Percentiles rank a stretch among this genome's conserved stretches.
Evolutionary conservation across 805 yeast species (phyloP).

Genomic region (Trichomonascus vanleenenianus): DNA sequence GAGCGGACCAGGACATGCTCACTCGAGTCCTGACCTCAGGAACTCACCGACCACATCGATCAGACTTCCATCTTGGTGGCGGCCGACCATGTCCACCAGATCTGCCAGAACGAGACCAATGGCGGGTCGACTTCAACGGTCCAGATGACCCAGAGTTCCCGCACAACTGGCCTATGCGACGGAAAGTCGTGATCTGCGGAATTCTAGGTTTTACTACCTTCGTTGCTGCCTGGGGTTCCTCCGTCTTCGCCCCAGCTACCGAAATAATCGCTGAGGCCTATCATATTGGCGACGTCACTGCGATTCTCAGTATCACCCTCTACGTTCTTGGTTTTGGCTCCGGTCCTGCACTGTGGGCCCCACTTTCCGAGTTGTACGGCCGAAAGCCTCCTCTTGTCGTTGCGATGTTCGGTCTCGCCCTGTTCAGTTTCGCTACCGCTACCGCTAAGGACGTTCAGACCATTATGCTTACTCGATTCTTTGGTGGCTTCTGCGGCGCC

Average conservation of each 20-base stretch:
- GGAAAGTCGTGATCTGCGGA: slow-evolving; percentile 34
- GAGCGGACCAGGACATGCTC: slow-evolving; percentile 9
- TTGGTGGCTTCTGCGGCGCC: slow-evolving; percentile 71
- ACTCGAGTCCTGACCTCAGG: slow-evolving; percentile 13
- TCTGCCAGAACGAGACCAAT: slow-evolving; percentile 24
- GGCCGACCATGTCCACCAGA: slow-evolving; percentile 9
- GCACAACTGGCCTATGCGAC: slow-evolving; percentile 59
- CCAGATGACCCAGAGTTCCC: slow-evolving; percentile 76
- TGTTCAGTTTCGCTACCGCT: slow-evolving; percentile 63
- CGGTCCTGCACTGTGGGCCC: slow-evolving; percentile 80
- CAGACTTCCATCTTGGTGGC: slow-evolving; percentile 7
- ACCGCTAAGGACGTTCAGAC: slow-evolving; percentile 67
- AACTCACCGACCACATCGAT: slow-evolving; percentile 7
- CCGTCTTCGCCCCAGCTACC: slow-evolving; percentile 58
- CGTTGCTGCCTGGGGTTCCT: slow-evolving; percentile 56
- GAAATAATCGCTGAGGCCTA: slow-evolving; percentile 39
- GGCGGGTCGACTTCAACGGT: slow-evolving; percentile 62
- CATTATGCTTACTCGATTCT: slow-evolving; percentile 63
- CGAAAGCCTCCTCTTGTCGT: slow-evolving; percentile 51
- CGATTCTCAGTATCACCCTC: slow-evolving; percentile 61
- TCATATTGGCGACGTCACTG: slow-evolving; percentile 48
- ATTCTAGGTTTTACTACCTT: slow-evolving; percentile 39
- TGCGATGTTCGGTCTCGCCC: slow-evolving; percentile 43
- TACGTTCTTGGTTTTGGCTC: slow-evolving; percentile 79
- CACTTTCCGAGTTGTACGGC: slow-evolving; percentile 65